Evolutionary conservation across 2,329 filamentous ascomycete genomes (phyloP).

Genomic region (Sclerotinia nivalis): DNA sequence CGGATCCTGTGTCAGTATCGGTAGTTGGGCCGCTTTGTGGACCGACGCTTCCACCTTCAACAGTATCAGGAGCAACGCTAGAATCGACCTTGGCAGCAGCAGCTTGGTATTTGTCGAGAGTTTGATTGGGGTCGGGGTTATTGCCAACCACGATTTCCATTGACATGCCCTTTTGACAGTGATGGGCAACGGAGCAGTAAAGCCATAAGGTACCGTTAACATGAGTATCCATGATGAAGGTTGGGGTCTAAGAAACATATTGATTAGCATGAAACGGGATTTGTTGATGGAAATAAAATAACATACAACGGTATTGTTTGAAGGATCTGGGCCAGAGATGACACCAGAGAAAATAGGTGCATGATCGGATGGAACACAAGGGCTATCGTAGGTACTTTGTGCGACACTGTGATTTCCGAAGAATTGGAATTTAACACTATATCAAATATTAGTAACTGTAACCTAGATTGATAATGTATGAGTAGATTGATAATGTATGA

Average conservation of each 20-base stretch:
- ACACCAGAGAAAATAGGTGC: slow-evolving; percentile 62
- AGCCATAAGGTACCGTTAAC: slow-evolving; percentile 73
- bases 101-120: slow-evolving; percentile 1
- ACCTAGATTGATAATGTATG: slow-evolving; percentile 54
- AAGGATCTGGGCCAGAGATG: slow-evolving; percentile 48
- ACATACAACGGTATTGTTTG: neutral
- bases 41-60: neutral
- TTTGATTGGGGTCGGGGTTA: neutral
- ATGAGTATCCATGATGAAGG: slow-evolving; percentile 70
- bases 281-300: neutral
- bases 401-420: slow-evolving; percentile 74
- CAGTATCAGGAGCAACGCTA: neutral
- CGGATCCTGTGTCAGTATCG: neutral
- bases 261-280: neutral
- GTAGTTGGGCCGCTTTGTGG: neutral
- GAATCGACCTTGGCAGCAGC: neutral
- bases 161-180: slow-evolving; percentile 59
- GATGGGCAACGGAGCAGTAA: slow-evolving; percentile 72
- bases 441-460: slow-evolving; percentile 45
- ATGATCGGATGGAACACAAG: slow-evolving; percentile 64
- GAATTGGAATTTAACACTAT: slow-evolving; percentile 14
- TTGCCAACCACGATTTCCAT: slow-evolving; percentile 46
- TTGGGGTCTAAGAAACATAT: slow-evolving; percentile 51
- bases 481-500: slow-evolving; percentile 68
- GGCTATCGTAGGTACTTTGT: slow-evolving; percentile 73